A percentile compares a stretch with the other conserved stretches of the same genome.
Conservation (phyloP, 495 filamentous ascomycete species). For the Trichoderma virens region DNA sequence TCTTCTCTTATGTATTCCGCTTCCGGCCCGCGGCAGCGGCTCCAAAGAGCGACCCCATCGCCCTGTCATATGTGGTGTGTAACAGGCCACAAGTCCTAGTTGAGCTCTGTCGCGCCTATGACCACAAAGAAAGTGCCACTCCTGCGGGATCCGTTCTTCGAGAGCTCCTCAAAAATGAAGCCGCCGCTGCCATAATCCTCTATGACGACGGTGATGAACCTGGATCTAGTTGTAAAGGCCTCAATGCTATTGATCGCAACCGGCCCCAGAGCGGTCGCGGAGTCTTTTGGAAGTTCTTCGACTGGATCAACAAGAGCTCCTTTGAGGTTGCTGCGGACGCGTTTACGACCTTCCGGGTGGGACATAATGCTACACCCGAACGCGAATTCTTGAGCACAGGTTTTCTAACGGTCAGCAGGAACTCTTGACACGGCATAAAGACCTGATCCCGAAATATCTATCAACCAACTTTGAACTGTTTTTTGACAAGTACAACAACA, state of each 20-base stretch:
- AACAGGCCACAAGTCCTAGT: slow-evolving; percentile 79
- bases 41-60: slow-evolving; percentile 60
- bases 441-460: slow-evolving; percentile 77
- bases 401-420: slow-evolving; percentile 46
- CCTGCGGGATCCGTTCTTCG: slow-evolving; percentile 85
- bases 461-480: slow-evolving; percentile 83
- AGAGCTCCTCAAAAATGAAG: slow-evolving; percentile 87
- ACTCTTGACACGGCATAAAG: slow-evolving; percentile 88
- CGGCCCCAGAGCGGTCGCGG: slow-evolving; percentile 63
- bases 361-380: slow-evolving; percentile 14
- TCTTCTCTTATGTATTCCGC: slow-evolving; percentile 81
- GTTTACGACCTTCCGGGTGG: slow-evolving; percentile 90
- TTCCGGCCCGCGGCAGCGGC: slow-evolving; percentile 58
- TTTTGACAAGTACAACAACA: slow-evolving; percentile 79
- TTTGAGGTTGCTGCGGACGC: slow-evolving; percentile 98
- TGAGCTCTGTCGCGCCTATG: slow-evolving; percentile 83
- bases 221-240: slow-evolving; percentile 42
- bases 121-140: slow-evolving; percentile 83
- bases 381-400: background rate
- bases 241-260: slow-evolving; percentile 60
- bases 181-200: slow-evolving; percentile 78
- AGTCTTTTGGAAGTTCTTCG: slow-evolving; percentile 96
- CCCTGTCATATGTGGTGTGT: slow-evolving; percentile 77
- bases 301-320: slow-evolving; percentile 88
- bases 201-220: slow-evolving; percentile 73